Conservation (phyloP, 768 basidiomycete species). For the Lyophyllum shimeji region DNA sequence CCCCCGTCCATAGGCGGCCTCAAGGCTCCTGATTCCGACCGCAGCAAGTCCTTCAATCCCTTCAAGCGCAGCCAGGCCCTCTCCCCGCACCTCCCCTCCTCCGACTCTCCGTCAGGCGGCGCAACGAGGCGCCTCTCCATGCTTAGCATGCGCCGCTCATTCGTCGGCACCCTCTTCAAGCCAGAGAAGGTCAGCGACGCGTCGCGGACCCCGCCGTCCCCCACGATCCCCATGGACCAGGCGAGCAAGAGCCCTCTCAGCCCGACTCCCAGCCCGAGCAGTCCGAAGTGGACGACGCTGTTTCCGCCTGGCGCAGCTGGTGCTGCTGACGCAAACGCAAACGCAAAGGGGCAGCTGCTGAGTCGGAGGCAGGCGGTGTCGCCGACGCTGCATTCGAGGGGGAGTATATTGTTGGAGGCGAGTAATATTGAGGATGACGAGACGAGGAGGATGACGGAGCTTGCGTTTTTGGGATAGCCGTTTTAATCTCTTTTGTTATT, state of each 20-base stretch:
- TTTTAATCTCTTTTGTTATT: not conserved
- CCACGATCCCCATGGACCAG: conserved; percentile 21
- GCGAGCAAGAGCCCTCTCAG: conserved; percentile 5
- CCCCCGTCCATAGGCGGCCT: not conserved
- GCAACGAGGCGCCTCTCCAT: conserved; percentile 24
- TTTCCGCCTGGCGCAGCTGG: conserved; percentile 4
- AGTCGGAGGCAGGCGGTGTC: conserved; percentile 40
- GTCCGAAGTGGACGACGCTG: conserved; percentile 4
- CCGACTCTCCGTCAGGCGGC: conserved; percentile 18
- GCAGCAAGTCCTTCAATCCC: conserved; percentile 35
- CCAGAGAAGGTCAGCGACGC: conserved; percentile 26
- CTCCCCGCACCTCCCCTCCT: conserved; percentile 1
- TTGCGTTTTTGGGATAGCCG: conserved; percentile 60
- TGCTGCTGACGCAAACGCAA: too few relatives aligned
- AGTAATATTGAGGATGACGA: conserved; percentile 65
- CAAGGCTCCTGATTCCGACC: conserved; percentile 10
- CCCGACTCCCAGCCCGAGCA: conserved; percentile 2
- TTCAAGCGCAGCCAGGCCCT: conserved; percentile 32
- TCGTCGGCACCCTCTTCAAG: conserved; percentile 34
- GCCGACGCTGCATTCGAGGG: conserved; percentile 60
- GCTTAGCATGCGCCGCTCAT: conserved; percentile 45
- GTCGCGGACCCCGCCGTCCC: conserved; percentile 39
- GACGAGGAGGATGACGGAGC: conserved; percentile 65
- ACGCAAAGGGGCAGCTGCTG: conserved; percentile 3
- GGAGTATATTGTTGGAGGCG: conserved; percentile 54